These are phyloP conservation scores for Colletotrichum neosansevieriae DNA, from an alignment of 2,329 filamentous ascomycete species.

Conservation along the genomic window DNA sequence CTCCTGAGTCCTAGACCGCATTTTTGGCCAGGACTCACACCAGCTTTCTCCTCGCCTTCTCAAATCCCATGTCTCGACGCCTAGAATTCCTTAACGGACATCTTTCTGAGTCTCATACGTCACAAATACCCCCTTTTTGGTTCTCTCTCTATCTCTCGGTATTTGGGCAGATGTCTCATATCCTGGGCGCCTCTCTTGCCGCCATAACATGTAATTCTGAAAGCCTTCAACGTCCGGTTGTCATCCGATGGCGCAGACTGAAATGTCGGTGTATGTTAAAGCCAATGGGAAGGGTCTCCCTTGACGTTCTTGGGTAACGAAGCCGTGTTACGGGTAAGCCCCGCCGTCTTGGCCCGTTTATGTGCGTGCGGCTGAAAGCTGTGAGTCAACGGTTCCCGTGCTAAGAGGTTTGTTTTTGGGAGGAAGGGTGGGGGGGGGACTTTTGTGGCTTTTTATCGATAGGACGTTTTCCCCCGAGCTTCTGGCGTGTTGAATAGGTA, in stretches of 20 bases:
- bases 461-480: slow-evolving; percentile 18
- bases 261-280: neutral
- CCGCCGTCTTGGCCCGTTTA: neutral
- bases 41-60: too few species aligned
- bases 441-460: neutral
- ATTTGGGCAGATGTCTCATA: neutral
- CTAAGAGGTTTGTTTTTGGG: neutral
- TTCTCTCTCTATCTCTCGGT: too few species aligned
- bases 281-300: neutral
- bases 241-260: neutral
- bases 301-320: neutral
- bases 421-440: too few species aligned
- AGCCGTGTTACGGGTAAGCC: neutral
- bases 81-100: too few species aligned
- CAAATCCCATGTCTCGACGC: too few species aligned
- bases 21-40: too few species aligned
- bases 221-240: neutral
- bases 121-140: too few species aligned
- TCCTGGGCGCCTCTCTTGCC: neutral
- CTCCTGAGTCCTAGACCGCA: too few species aligned
- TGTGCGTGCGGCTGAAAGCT: slow-evolving; percentile 11
- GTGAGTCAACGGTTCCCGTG: slow-evolving; percentile 22
- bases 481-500: neutral
- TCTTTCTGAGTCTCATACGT: too few species aligned
- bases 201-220: neutral